Percentiles rank a stretch among this genome's conserved stretches.
Evolutionary conservation across 2,329 filamentous ascomycete genomes (phyloP).

Genomic region (Paecilomyces sp.): DNA sequence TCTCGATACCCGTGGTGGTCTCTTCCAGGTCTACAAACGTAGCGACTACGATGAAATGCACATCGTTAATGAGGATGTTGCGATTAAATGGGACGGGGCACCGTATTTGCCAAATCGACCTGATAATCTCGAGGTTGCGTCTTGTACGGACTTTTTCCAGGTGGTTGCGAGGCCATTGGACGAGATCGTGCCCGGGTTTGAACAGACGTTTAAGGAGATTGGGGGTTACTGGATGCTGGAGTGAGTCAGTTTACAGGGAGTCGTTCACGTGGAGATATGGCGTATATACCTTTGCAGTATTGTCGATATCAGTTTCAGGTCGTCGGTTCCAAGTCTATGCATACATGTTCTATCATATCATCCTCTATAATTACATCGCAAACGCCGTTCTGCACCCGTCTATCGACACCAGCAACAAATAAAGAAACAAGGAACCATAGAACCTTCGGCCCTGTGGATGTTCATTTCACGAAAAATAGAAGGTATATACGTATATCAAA

Average conservation of each 20-base stretch:
- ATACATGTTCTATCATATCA: too few relatives aligned
- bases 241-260: too few relatives aligned
- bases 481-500: not conserved
- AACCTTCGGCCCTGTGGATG: not conserved
- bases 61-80: not conserved
- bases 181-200: slow-evolving; percentile 10
- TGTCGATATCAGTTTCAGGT: too few relatives aligned
- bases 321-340: too few relatives aligned
- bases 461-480: not conserved
- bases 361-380: too few relatives aligned
- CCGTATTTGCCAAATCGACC: slow-evolving; percentile 5
- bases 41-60: not conserved
- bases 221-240: not conserved
- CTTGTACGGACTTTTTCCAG: slow-evolving; percentile 15
- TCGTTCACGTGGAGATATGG: too few relatives aligned
- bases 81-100: not conserved
- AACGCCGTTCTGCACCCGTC: not conserved
- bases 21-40: not conserved
- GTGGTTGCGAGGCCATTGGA: slow-evolving; percentile 13
- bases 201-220: not conserved
- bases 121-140: slow-evolving; percentile 7
- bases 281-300: too few relatives aligned
- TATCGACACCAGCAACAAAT: not conserved
- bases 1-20: not conserved
- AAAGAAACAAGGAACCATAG: not conserved